phyloP scores from a whole-genome alignment of 345 rosid genomes.

The Citrus sp. region DNA sequence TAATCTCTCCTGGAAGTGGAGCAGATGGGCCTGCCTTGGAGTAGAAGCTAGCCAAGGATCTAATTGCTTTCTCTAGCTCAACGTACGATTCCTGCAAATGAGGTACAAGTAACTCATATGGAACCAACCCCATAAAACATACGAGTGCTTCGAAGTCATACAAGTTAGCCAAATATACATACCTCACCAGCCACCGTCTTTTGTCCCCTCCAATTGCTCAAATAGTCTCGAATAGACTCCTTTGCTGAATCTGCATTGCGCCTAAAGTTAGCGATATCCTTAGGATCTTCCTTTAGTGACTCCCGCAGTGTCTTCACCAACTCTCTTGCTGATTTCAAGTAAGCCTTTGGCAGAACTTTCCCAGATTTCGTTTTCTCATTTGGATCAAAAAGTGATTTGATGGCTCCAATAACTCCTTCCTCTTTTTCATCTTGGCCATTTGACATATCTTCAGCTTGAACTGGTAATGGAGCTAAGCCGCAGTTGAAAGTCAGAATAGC shows the following conservation, averaged over 20 bases:
- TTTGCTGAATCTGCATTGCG: slow-evolving; percentile 90
- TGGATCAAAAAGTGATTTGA: slow-evolving; percentile 73
- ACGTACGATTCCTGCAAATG: slow-evolving; percentile 70
- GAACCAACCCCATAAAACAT: neutral
- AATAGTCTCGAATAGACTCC: slow-evolving; percentile 76
- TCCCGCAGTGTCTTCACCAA: slow-evolving; percentile 76
- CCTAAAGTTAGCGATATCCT: slow-evolving; percentile 63
- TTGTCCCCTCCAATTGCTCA: slow-evolving; percentile 82
- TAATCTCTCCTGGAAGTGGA: slow-evolving; percentile 62
- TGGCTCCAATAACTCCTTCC: slow-evolving; percentile 55
- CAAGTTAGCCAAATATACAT: neutral
- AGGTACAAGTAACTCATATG: neutral
- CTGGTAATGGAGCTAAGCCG: slow-evolving; percentile 26
- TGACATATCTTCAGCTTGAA: slow-evolving; percentile 33
- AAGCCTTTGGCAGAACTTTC: slow-evolving; percentile 78
- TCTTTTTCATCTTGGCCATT: slow-evolving; percentile 38
- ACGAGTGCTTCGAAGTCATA: neutral
- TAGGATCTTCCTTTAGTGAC: slow-evolving; percentile 73
- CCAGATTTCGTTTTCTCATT: slow-evolving; percentile 74
- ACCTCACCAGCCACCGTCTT: slow-evolving; percentile 52
- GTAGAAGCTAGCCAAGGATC: slow-evolving; percentile 76
- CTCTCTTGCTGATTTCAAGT: slow-evolving; percentile 84
- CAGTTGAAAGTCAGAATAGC: slow-evolving; percentile 28
- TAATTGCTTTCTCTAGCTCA: slow-evolving; percentile 70
- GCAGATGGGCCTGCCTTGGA: slow-evolving; percentile 91